Base-by-base conservation (phyloP, 805 yeast genomes). In the Starmerella riodocensis region DNA sequence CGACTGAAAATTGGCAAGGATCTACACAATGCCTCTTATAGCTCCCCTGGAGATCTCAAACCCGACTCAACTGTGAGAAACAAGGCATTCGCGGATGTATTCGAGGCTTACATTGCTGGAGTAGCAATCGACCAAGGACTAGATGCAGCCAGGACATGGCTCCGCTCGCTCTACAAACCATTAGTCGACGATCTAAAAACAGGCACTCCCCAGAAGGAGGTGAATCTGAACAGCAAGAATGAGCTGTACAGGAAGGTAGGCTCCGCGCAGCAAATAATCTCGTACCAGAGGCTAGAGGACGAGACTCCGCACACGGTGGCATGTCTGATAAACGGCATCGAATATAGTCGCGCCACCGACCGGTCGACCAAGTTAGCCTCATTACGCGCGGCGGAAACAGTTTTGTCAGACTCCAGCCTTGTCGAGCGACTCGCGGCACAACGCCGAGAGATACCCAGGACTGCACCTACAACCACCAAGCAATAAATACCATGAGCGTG, bases 41-140 rank as follows among this genome's bases (percentile, higher is more conserved):
- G 36, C 9, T 11, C 27, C 8, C 6, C 28, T 12, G 24, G 12
- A 8, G 23, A 28, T 18, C 26, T 32, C 2, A 14, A 6, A 4
- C 47, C 47, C 7, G 41, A 43, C 20, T 17, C 37, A 3, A 49
- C 42, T 4, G 43, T 41, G 22, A 47, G 42, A 29, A 44, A 70
- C 47, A 91, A 91, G 54, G 63, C 80, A 4, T 70, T 70, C 53
- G 94, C 97, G 0, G 98, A 88, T 64, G 74, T 80, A 0, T 82
- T 88, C 55, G 98, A 91, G 60, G 95, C 97, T 0, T 88, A 88
- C 50, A 68, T 91, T 33, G 97, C 94, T 6, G 98, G 93, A 0
- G 58, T 88, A 24, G 69, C 49, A 8, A 32, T 50, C 6, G 49
- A 51, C 28, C 32, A 42, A 12, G 63, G 62, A 7, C 47, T 50